A percentile compares a stretch with the other conserved stretches of the same genome.
phyloP scores from a whole-genome alignment of 345 rosid species.

The Eucalyptus urophylla region DNA sequence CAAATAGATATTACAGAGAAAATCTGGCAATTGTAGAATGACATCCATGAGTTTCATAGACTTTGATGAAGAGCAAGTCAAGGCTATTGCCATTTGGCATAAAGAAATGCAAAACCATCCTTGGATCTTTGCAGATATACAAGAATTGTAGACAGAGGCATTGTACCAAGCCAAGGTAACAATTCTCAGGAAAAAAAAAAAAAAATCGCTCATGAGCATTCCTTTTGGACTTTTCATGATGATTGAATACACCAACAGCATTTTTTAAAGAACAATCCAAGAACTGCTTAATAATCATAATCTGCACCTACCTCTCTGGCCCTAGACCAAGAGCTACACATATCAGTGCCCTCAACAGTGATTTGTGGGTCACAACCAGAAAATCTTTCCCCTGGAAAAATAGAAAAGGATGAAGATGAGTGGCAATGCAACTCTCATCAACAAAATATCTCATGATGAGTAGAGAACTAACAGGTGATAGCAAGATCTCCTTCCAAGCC shows the following conservation, averaged over 20 bases:
- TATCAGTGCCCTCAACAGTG: conserved; percentile 48
- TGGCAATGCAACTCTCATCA: neutral
- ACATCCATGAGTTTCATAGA: neutral
- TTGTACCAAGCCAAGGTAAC: neutral
- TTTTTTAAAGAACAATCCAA: neutral
- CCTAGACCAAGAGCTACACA: conserved; percentile 58
- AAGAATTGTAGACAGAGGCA: neutral
- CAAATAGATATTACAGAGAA: neutral
- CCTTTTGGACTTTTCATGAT: neutral
- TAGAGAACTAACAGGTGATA: conserved; percentile 29
- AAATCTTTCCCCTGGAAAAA: conserved; percentile 31
- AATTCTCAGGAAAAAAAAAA: neutral
- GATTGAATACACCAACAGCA: neutral
- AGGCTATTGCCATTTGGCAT: neutral
- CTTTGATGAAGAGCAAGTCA: neutral
- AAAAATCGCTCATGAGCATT: neutral
- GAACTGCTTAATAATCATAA: neutral
- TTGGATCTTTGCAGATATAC: neutral
- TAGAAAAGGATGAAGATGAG: neutral
- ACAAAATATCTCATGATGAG: neutral
- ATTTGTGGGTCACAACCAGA: conserved; percentile 55
- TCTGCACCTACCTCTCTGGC: conserved; percentile 32
- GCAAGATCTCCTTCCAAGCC: conserved; percentile 56
- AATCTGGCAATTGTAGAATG: neutral
- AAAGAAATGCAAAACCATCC: neutral